Conservation (phyloP, 2,329 filamentous ascomycete species). For the Trichophyton rubrum region DNA sequence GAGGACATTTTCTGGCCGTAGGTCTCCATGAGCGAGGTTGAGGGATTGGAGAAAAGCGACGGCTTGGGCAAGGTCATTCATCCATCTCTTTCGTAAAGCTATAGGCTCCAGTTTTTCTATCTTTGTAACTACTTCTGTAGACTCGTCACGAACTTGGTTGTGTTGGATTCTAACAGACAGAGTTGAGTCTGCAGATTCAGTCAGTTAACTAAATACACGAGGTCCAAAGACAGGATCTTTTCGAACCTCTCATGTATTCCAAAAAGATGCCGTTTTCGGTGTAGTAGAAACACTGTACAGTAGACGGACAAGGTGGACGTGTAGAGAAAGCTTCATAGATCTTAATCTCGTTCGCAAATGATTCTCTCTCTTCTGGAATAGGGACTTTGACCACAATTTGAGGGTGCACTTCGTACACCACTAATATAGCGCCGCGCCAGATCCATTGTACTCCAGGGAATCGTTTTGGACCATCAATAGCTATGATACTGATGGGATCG, state of each 20-base stretch:
- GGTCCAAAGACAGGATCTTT: background rate
- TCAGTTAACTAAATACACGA: background rate
- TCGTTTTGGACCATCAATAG: background rate
- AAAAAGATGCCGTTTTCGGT: slow-evolving; percentile 19
- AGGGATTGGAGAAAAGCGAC: slow-evolving; percentile 24
- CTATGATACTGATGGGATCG: background rate
- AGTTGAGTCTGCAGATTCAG: slow-evolving; percentile 5
- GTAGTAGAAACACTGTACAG: slow-evolving; percentile 19
- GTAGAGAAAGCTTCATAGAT: slow-evolving; percentile 17
- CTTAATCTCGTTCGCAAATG: slow-evolving; percentile 19
- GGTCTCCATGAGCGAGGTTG: slow-evolving; percentile 22
- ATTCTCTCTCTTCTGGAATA: slow-evolving; percentile 15
- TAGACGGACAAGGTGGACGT: slow-evolving; percentile 16
- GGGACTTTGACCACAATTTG: slow-evolving; percentile 21
- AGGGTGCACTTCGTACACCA: slow-evolving; percentile 19
- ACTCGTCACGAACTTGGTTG: background rate
- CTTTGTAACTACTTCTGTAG: background rate
- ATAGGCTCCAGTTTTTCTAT: slow-evolving; percentile 20
- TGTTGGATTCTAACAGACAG: background rate
- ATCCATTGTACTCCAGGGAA: background rate
- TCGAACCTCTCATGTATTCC: slow-evolving; percentile 20
- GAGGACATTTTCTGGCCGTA: slow-evolving; percentile 23
- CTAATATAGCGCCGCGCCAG: background rate
- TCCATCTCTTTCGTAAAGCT: slow-evolving; percentile 20
- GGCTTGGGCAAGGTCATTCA: slow-evolving; percentile 22